Percentiles rank a stretch among this genome's conserved stretches.
Conservation (phyloP, 1,139 yeast species). For the Arxiozyma telluris region DNA sequence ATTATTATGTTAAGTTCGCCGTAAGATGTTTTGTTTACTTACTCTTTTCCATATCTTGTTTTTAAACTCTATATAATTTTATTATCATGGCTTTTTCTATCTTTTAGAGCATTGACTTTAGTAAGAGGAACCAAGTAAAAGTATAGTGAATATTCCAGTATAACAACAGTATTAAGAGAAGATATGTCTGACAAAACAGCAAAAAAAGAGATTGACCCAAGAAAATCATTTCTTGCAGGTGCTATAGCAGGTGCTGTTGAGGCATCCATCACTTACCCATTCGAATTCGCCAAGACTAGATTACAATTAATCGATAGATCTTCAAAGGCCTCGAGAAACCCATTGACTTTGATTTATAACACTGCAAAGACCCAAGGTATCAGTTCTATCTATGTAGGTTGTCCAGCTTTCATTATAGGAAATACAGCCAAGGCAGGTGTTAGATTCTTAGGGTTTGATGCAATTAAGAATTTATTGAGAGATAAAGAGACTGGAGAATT, state of each 20-base stretch:
- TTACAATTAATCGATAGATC: constrained; percentile 73
- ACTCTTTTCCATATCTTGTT: too few species aligned
- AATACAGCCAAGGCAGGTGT: constrained; percentile 94
- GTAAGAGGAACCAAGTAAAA: neutral
- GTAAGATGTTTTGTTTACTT: neutral
- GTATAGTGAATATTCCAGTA: neutral
- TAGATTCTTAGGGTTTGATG: constrained; percentile 85
- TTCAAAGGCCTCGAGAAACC: constrained; percentile 66
- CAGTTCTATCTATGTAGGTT: constrained; percentile 79
- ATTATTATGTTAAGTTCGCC: neutral
- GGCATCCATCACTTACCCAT: constrained; percentile 86
- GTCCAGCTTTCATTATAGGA: constrained; percentile 94
- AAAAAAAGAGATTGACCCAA: constrained; percentile 37
- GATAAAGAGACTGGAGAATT: constrained; percentile 75
- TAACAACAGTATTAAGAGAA: neutral
- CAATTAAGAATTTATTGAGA: constrained; percentile 63
- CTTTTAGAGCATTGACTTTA: neutral
- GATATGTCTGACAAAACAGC: constrained; percentile 3
- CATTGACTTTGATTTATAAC: constrained; percentile 65
- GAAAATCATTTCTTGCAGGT: constrained; percentile 82
- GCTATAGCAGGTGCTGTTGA: constrained; percentile 93
- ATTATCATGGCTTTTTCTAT: too few species aligned
- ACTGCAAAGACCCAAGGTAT: constrained; percentile 76
- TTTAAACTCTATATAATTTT: too few species aligned
- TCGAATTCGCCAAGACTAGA: constrained; percentile 93